These are phyloP conservation scores for Fusarium redolens DNA, from an alignment of 2,329 filamentous ascomycete genomes.

Conservation along the genomic window DNA sequence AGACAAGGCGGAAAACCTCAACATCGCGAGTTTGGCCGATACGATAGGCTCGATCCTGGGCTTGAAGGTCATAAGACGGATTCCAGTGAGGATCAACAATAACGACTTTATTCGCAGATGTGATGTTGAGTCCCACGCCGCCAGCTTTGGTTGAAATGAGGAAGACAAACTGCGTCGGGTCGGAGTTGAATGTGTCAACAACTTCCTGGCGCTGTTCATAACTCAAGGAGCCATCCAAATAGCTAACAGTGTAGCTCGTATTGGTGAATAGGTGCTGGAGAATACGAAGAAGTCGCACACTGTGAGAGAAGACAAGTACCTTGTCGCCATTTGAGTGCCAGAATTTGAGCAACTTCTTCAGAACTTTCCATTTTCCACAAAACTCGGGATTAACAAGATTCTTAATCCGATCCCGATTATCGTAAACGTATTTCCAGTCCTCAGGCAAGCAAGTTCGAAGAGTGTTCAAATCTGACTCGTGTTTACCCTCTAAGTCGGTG, in stretches of 20 bases:
- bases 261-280: constrained; percentile 86
- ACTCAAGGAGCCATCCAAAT: constrained; percentile 85
- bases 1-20: constrained; percentile 93
- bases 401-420: constrained; percentile 79
- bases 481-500: constrained; percentile 75
- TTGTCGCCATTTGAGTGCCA: constrained; percentile 94
- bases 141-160: constrained; percentile 94
- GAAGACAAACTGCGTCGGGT: constrained; percentile 90
- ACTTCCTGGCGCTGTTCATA: constrained; percentile 85
- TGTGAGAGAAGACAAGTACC: constrained; percentile 94
- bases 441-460: constrained; percentile 81
- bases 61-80: constrained; percentile 91
- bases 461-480: constrained; percentile 79
- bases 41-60: constrained; percentile 94
- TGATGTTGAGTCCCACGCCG: constrained; percentile 95
- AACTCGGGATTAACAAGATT: constrained; percentile 89
- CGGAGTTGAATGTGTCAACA: constrained; percentile 92
- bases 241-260: constrained; percentile 91
- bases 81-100: constrained; percentile 99
- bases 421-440: constrained; percentile 79
- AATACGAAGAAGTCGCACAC: constrained; percentile 85
- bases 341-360: constrained; percentile 86
- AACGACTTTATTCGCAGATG: constrained; percentile 97
- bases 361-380: constrained; percentile 95
- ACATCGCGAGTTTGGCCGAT: constrained; percentile 95